Evolutionary conservation across 2,329 filamentous ascomycete genomes (phyloP).

Genomic region (Sporothrix brunneoviolacea): DNA sequence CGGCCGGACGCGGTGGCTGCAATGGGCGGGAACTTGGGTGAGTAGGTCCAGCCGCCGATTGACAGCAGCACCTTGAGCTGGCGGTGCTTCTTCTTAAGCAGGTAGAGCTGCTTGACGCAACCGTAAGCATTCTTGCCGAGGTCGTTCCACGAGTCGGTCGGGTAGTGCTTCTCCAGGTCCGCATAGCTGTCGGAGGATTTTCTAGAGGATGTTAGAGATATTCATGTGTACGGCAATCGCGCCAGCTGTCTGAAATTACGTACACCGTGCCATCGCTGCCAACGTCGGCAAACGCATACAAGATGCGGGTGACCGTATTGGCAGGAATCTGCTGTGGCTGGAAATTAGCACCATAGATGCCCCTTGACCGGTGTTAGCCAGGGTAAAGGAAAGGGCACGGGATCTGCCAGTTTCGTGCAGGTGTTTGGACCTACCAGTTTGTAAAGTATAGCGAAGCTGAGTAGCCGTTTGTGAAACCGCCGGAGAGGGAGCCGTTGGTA

Average conservation of each 20-base stretch:
- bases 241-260: too few species aligned
- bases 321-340: slow-evolving; percentile 62
- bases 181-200: slow-evolving; percentile 55
- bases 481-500: too few species aligned
- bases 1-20: slow-evolving; percentile 57
- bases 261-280: slow-evolving; percentile 40
- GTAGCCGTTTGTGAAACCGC: too few species aligned
- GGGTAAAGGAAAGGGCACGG: too few species aligned
- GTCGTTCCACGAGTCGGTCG: slow-evolving; percentile 52
- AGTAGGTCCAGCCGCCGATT: slow-evolving; percentile 77
- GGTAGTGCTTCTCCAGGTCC: slow-evolving; percentile 63
- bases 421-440: slow-evolving; percentile 50
- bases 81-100: slow-evolving; percentile 69
- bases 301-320: slow-evolving; percentile 64
- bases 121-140: slow-evolving; percentile 64
- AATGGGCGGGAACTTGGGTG: slow-evolving; percentile 58
- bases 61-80: slow-evolving; percentile 73
- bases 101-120: slow-evolving; percentile 67
- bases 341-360: too few species aligned
- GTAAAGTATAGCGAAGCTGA: slow-evolving; percentile 46
- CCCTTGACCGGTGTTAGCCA: slow-evolving; percentile 27
- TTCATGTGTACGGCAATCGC: too few species aligned
- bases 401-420: too few species aligned
- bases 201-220: too few species aligned
- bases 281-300: slow-evolving; percentile 53